Evolutionary conservation across 2,329 filamentous ascomycete genomes (phyloP), one percentile per base, ranked within the genome.

Genomic region (Huntiella omanensis): DNA sequence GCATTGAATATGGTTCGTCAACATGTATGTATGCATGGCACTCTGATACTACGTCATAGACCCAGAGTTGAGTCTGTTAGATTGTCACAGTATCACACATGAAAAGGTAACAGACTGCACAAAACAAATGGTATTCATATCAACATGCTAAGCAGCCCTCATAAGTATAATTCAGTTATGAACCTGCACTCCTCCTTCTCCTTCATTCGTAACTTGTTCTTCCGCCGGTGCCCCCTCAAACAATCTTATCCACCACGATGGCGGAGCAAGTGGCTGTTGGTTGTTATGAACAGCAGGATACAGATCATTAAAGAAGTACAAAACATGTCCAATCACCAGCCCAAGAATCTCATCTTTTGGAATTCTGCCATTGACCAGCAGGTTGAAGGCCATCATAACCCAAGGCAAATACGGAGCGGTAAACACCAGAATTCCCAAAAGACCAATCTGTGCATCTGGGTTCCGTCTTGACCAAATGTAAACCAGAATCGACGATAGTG

Each of bases 391-490:
- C 73, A 96, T 87, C 56, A 98, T 63, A 2, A 98, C 88, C 87
- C 88, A 96, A 0, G 91, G 91, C 40, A 98, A 67, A 62, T 92
- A 96, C 1, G 91, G 91, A 16, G 91, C 91, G 4, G 83, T 85
- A 62, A 98, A 96, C 1, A 91, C 83, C 37, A 96, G 63, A 41
- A 98, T 60, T 0, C 91, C 91, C 4, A 98, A 65, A 60, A 94
- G 86, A 58, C 84, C 93, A 11, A 98, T 70, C 49, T 84, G 71
- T 0, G 86, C 92, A 52, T 95, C 84, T 1, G 91, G 88, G 59
- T 98, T 96, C 48, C 88, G 78, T 45, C 91, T 75, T 52, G 86
- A 91, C 91, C 91, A 98, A 56, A 98, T 95, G 62, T 98, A 98
- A 48, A 96, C 88, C 51, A 98, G 69, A 4, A 84, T 94, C 43